A percentile compares a stretch with the other conserved stretches of the same genome.
These are phyloP conservation scores for Apiospora hydei DNA, from an alignment of 2,329 filamentous ascomycete species.

Conservation along the genomic window DNA sequence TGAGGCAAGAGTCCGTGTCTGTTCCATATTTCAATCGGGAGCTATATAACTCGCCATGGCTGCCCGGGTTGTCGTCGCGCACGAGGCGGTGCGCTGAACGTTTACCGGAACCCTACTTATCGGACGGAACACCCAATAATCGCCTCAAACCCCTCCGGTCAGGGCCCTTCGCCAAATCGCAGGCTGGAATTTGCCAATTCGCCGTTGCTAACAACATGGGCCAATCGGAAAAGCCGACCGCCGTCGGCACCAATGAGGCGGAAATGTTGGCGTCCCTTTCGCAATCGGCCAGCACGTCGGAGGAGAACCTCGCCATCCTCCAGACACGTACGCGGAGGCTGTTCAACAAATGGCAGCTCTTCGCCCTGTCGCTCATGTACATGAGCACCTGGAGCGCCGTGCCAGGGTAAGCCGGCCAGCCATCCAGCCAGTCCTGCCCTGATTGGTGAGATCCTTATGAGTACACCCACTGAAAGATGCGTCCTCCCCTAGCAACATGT, in stretches of 20 bases:
- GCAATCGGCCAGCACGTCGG: not conserved
- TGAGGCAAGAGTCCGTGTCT: not conserved
- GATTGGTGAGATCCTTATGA: not conserved
- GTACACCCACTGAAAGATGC: not conserved
- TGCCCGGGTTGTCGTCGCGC: not conserved
- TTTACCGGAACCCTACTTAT: not conserved
- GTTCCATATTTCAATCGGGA: not conserved
- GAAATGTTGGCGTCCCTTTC: not conserved
- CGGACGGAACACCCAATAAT: too few relatives aligned
- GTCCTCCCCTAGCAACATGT: constrained; percentile 25
- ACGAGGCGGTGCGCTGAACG: not conserved
- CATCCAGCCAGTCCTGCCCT: too few relatives aligned
- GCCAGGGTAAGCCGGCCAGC: constrained; percentile 22
- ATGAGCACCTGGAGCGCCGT: constrained; percentile 27
- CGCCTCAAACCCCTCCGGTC: not conserved
- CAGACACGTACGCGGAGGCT: constrained; percentile 27
- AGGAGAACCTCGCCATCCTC: constrained; percentile 18
- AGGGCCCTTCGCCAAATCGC: not conserved
- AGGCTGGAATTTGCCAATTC: not conserved
- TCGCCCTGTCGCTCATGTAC: constrained; percentile 29
- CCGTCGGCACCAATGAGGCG: not conserved
- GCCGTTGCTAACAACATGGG: not conserved
- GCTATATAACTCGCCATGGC: constrained; percentile 3
- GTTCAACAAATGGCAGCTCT: constrained; percentile 27
- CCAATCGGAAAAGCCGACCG: not conserved